Evolutionary conservation across 2,329 filamentous ascomycete genomes (phyloP), one percentile per base, ranked within the genome.

Genomic region (Amauroascus niger): DNA sequence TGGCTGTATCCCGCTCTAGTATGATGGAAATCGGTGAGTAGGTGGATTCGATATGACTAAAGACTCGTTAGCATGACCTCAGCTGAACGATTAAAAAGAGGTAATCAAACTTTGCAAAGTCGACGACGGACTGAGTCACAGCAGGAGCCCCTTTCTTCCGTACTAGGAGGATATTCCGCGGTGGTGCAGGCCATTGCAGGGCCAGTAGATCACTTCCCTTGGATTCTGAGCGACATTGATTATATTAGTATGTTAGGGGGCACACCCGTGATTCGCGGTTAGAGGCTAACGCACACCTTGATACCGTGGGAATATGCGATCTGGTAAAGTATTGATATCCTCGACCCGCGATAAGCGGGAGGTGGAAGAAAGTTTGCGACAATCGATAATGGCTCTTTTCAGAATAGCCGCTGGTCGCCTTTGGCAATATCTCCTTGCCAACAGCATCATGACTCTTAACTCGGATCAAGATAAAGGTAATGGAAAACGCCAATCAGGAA

Each of bases 21-120:
- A 97, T 80, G 47, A 97, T 76, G 63, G 88, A 86, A 58, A 90
- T 80, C 50, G 80, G 80, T 0, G 88, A 84, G 68, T 97, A 96
- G 55, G 88, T 87, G 57, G 76, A 77, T 60, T 83, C 80, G 55
- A 96, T 79, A 69, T 97, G 86, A 61, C 80, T 84, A 59, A 0
- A 74, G 75, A 74, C 26, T 80, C 62, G 32, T 60, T 55, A 58
- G 54, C 49, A 51, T 24, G 8, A 28, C 8, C 14, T 22, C 16
- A 8, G 4, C 6, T 18, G 26, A 39, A 2, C 16, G 3, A 16
- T 11, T 28, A 14, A n/a, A 54, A 49, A 11, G 18, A 32, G 6
- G 51, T 49, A 18, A 18, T 41, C 43, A n/a, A 69, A 74, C 64
- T 76, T 74, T 41, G 75, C 74, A 63, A 82, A 82, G 61, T 82